phyloP scores from a whole-genome alignment of 257 asterid species.

The Forsythia viridissima region DNA sequence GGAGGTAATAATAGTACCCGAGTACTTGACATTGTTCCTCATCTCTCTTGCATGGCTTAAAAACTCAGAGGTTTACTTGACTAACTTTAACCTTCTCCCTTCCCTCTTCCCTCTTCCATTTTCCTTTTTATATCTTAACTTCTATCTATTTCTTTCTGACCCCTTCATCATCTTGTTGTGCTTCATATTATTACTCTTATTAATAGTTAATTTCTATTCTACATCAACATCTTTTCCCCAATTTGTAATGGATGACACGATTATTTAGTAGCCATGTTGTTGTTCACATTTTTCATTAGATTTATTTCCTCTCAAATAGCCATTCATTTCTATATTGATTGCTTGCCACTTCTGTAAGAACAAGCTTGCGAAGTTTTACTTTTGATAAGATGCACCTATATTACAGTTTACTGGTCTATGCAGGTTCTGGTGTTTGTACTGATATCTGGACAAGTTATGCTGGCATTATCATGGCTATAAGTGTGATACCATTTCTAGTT shows the following conservation, averaged over 20 bases:
- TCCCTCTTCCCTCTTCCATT: constrained; percentile 3
- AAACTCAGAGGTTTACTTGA: background rate
- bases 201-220: background rate
- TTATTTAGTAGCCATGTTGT: background rate
- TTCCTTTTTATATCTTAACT: background rate
- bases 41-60: background rate
- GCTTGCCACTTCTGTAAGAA: background rate
- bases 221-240: background rate
- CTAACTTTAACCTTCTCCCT: background rate
- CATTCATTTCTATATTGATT: background rate
- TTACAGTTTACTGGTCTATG: constrained; percentile 27
- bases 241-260: background rate
- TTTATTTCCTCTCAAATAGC: background rate
- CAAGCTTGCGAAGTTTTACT: constrained; percentile 13
- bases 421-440: constrained; percentile 86
- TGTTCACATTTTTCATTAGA: background rate
- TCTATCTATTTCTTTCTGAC: background rate
- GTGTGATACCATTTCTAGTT: constrained; percentile 73
- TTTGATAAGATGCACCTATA: background rate
- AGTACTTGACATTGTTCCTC: background rate
- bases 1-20: background rate
- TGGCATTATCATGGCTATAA: constrained; percentile 79
- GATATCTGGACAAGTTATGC: constrained; percentile 91
- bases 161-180: background rate
- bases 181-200: background rate